A percentile compares a stretch with the other conserved stretches of the same genome.
Evolutionary conservation across 2,329 filamentous ascomycete species (phyloP).

Genomic region (Sporothrix phasma): DNA sequence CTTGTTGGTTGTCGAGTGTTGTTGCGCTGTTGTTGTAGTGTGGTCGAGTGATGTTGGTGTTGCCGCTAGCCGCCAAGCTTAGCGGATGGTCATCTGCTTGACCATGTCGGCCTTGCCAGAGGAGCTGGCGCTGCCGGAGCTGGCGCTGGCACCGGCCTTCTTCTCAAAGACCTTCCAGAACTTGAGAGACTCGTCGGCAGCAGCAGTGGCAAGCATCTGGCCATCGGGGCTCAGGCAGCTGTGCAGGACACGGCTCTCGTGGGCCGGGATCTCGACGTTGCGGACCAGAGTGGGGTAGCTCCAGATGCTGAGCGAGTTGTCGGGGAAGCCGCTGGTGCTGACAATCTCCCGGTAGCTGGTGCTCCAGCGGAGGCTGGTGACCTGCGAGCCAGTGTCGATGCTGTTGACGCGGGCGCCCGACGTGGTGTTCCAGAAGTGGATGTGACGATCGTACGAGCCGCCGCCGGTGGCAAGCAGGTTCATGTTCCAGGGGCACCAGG

Average conservation of each 20-base stretch:
- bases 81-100: slow-evolving; percentile 94
- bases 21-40: neutral
- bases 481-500: slow-evolving; percentile 98
- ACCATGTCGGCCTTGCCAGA: slow-evolving; percentile 74
- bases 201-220: slow-evolving; percentile 93
- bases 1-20: slow-evolving; percentile 3
- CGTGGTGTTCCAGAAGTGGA: slow-evolving; percentile 99
- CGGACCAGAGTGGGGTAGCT: slow-evolving; percentile 95
- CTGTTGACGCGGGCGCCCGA: slow-evolving; percentile 96
- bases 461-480: slow-evolving; percentile 95
- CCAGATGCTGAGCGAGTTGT: slow-evolving; percentile 98
- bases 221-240: slow-evolving; percentile 94
- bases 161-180: slow-evolving; percentile 99
- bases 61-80: slow-evolving; percentile 32
- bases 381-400: slow-evolving; percentile 96
- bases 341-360: slow-evolving; percentile 96
- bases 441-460: slow-evolving; percentile 92
- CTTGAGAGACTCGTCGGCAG: slow-evolving; percentile 93
- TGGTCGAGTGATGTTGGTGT: neutral
- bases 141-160: slow-evolving; percentile 67
- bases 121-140: slow-evolving; percentile 54
- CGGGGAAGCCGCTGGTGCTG: slow-evolving; percentile 95
- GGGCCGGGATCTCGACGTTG: slow-evolving; percentile 94
- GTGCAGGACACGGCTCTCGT: slow-evolving; percentile 93
- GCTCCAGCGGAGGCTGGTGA: slow-evolving; percentile 93